These are phyloP conservation scores for Torulaspora franciscae DNA, from an alignment of 805 yeast species.

Conservation along the genomic window DNA sequence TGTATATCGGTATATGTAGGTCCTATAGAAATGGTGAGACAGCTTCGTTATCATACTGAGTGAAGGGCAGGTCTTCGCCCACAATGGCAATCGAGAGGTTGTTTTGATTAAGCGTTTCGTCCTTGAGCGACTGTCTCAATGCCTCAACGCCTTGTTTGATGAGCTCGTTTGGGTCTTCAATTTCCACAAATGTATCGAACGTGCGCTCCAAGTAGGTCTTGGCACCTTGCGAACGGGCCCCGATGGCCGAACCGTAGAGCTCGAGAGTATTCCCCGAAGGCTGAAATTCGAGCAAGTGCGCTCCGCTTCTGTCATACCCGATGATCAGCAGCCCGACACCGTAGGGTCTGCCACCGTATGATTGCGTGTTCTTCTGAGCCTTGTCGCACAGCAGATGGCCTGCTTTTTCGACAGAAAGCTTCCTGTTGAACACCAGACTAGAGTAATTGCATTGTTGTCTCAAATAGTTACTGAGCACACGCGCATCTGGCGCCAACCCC, in stretches of 20 bases:
- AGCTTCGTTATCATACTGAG: conserved; percentile 77
- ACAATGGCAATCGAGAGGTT: conserved; percentile 92
- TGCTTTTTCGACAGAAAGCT: conserved; percentile 76
- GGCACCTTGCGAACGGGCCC: conserved; percentile 98
- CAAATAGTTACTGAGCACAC: conserved; percentile 82
- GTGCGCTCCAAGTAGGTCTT: conserved; percentile 91
- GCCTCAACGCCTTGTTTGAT: conserved; percentile 85
- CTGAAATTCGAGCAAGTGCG: conserved; percentile 90
- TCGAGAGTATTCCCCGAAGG: conserved; percentile 94
- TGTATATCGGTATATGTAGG: background rate
- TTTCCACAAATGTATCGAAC: conserved; percentile 58
- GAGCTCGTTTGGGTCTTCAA: conserved; percentile 62
- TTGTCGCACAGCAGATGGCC: conserved; percentile 87
- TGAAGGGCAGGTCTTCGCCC: conserved; percentile 73
- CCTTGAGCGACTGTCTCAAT: conserved; percentile 90
- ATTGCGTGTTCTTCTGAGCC: conserved; percentile 95
- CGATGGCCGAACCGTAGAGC: conserved; percentile 90
- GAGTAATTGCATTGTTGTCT: conserved; percentile 90
- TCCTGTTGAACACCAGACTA: conserved; percentile 78
- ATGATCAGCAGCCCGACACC: conserved; percentile 92
- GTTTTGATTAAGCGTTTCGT: conserved; percentile 75
- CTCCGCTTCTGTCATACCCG: conserved; percentile 90
- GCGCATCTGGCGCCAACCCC: conserved; percentile 97
- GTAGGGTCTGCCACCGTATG: conserved; percentile 94
- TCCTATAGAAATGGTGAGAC: conserved; percentile 44